Conservation (phyloP, 2,329 filamentous ascomycete genomes). For the Pyrenophora tritici-repentis region DNA sequence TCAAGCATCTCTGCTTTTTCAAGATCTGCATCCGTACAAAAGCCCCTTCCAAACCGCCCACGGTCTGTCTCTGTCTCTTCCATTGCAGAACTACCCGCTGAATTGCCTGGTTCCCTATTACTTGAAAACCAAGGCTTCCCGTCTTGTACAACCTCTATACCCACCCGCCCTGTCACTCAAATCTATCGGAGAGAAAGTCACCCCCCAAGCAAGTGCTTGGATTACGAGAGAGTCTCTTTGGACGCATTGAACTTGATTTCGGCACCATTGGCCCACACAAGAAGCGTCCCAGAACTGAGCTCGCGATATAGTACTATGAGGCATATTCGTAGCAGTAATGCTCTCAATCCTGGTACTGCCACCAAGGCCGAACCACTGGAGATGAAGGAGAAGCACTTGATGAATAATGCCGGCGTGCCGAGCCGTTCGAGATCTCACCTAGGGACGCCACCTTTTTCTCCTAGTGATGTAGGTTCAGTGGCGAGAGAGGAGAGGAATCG, state of each 20-base stretch:
- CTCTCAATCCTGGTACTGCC: conserved; percentile 22
- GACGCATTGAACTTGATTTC: conserved; percentile 10
- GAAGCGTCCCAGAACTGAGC: conserved; percentile 21
- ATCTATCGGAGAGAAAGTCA: conserved; percentile 17
- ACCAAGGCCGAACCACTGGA: conserved; percentile 28
- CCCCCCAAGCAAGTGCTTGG: conserved; percentile 3
- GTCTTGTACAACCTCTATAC: conserved; percentile 18
- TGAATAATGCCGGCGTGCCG: conserved; percentile 26
- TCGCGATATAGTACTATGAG: conserved; percentile 30
- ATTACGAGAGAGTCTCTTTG: not conserved
- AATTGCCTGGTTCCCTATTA: conserved; percentile 36
- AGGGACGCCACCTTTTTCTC: conserved; percentile 27
- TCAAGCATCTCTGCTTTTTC: conserved; percentile 38
- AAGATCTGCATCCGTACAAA: conserved; percentile 38
- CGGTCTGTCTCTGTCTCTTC: conserved; percentile 49
- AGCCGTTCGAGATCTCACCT: conserved; percentile 27
- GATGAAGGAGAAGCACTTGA: conserved; percentile 29
- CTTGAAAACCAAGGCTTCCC: conserved; percentile 44
- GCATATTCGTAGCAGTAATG: conserved; percentile 31
- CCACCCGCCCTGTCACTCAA: conserved; percentile 16
- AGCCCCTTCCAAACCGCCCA: conserved; percentile 45
- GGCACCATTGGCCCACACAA: conserved; percentile 21
- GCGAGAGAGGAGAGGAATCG: conserved; percentile 22
- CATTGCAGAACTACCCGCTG: conserved; percentile 42
- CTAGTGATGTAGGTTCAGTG: conserved; percentile 27